A percentile compares a stretch with the other conserved stretches of the same genome.
Conservation (phyloP, 306 rosid species). For the Cercis canadensis region DNA sequence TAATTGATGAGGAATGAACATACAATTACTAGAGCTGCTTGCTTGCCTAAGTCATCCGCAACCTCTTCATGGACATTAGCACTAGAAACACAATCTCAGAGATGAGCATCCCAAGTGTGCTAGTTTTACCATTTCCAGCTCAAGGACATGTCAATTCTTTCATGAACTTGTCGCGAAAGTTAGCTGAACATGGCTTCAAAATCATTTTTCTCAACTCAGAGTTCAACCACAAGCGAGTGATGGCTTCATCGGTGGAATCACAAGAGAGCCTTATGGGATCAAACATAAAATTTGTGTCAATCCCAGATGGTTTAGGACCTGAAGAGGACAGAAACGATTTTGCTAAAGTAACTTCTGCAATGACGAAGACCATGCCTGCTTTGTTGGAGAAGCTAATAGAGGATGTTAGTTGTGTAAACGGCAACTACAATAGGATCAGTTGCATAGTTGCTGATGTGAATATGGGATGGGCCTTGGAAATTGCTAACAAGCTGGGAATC, state of each 20-base stretch:
- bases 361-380: constrained; percentile 30
- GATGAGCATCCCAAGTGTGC: constrained; percentile 41
- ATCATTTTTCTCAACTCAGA: constrained; percentile 51
- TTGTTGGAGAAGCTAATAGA: constrained; percentile 51
- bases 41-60: no score
- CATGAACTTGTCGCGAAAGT: constrained; percentile 40
- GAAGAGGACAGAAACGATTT: constrained; percentile 41
- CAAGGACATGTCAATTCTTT: constrained; percentile 49
- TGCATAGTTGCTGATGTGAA: background rate
- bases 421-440: no score
- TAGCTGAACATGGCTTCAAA: constrained; percentile 41
- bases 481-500: constrained; percentile 31
- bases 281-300: constrained; percentile 29
- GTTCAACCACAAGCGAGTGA: constrained; percentile 30
- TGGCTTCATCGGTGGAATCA: constrained; percentile 21
- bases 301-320: constrained; percentile 47
- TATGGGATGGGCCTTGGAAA: constrained; percentile 32
- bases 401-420: background rate
- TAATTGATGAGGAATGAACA: no score
- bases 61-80: no score
- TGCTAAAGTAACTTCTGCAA: background rate
- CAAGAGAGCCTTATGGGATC: background rate
- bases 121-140: constrained; percentile 33
- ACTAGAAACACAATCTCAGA: background rate
- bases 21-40: no score